Evolutionary conservation across 2,329 filamentous ascomycete genomes (phyloP).

Genomic region (Colletotrichum brevisporum): DNA sequence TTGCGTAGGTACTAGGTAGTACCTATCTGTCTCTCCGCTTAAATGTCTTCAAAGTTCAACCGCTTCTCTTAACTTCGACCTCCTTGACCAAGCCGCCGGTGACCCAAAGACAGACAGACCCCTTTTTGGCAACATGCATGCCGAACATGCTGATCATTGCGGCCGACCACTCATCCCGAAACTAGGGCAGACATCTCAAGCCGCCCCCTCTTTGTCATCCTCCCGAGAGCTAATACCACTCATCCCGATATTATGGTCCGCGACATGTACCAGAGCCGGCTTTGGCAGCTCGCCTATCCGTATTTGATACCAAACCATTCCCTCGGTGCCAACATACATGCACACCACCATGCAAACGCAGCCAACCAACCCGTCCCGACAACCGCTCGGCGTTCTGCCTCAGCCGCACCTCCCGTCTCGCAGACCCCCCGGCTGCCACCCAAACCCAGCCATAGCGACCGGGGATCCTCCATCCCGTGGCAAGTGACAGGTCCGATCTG

Average conservation of each 20-base stretch:
- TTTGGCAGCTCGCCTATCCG: slow-evolving; percentile 13
- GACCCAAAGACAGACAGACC: not conserved
- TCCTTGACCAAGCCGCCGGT: not conserved
- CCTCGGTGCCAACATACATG: slow-evolving; percentile 26
- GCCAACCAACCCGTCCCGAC: not conserved
- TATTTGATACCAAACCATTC: slow-evolving; percentile 28
- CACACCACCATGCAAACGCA: not conserved
- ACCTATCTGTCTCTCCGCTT: no score
- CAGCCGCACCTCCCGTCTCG: slow-evolving; percentile 21
- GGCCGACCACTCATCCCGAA: slow-evolving; percentile 13
- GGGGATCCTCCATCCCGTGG: slow-evolving; percentile 9
- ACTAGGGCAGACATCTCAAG: not conserved
- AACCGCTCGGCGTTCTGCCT: slow-evolving; percentile 11
- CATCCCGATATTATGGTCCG: slow-evolving; percentile 32
- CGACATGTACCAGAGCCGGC: slow-evolving; percentile 13
- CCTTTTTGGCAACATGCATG: not conserved
- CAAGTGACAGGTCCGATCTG: slow-evolving; percentile 8
- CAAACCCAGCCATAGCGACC: not conserved
- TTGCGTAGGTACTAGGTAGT: no score
- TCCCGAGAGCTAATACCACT: no score
- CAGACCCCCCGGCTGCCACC: not conserved
- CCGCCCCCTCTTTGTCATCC: not conserved
- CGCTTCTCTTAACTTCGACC: no score
- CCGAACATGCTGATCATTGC: not conserved
- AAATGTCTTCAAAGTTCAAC: no score